Conservation (phyloP, 2,329 filamentous ascomycete species). For the Cephalotrichum gorgonifer region DNA sequence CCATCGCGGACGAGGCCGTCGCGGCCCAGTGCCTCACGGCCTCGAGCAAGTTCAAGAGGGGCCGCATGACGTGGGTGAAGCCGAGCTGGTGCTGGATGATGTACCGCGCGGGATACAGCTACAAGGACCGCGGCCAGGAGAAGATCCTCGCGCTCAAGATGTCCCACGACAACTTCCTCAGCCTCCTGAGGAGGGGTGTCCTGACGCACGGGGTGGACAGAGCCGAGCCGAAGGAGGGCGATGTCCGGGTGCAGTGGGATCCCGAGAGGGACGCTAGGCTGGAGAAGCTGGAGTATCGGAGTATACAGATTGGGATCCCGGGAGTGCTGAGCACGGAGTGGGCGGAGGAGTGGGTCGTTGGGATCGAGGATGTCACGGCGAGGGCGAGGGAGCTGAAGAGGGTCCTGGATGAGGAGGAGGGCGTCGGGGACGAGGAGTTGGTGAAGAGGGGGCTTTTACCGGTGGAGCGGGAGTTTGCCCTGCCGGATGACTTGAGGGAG, state of each 20-base stretch:
- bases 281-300: slow-evolving; percentile 35
- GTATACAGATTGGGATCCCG: slow-evolving; percentile 53
- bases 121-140: slow-evolving; percentile 43
- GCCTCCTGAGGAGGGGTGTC: slow-evolving; percentile 28
- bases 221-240: slow-evolving; percentile 7
- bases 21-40: slow-evolving; percentile 38
- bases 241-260: slow-evolving; percentile 54
- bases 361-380: slow-evolving; percentile 49
- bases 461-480: slow-evolving; percentile 28
- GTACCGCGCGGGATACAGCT: slow-evolving; percentile 50
- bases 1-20: slow-evolving; percentile 44
- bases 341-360: slow-evolving; percentile 39
- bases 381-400: slow-evolving; percentile 36
- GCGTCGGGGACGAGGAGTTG: slow-evolving; percentile 23
- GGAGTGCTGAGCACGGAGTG: slow-evolving; percentile 31
- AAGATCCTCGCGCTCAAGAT: slow-evolving; percentile 48
- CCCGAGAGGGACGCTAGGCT: slow-evolving; percentile 42
- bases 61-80: slow-evolving; percentile 57
- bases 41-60: slow-evolving; percentile 38
- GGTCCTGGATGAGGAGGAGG: slow-evolving; percentile 27
- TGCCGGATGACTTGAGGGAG: slow-evolving; percentile 24
- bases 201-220: slow-evolving; percentile 14
- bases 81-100: slow-evolving; percentile 55
- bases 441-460: slow-evolving; percentile 28
- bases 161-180: slow-evolving; percentile 36